Evolutionary conservation across 495 filamentous ascomycete genomes (phyloP).

Genomic region (Talaromyces ruber): DNA sequence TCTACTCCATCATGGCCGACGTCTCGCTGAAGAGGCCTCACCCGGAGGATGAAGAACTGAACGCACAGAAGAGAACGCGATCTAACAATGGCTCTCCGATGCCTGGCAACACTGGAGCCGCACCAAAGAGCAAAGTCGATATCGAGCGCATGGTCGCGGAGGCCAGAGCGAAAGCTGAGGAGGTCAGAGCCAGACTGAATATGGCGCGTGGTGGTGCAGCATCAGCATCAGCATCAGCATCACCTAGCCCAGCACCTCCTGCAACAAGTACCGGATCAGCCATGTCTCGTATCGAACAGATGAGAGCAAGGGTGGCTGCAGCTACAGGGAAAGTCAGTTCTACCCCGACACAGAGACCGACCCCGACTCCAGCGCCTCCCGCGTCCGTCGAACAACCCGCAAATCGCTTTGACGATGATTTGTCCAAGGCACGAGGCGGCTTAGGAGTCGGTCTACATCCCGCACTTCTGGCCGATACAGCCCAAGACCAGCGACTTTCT

Average conservation of each 20-base stretch:
- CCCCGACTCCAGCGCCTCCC: slow-evolving; percentile 15
- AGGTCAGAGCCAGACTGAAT: slow-evolving; percentile 46
- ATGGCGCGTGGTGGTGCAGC: slow-evolving; percentile 31
- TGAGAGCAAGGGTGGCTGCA: slow-evolving; percentile 77
- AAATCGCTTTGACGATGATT: slow-evolving; percentile 37
- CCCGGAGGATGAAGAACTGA: slow-evolving; percentile 42
- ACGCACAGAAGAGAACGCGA: slow-evolving; percentile 48
- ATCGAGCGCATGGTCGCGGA: slow-evolving; percentile 55
- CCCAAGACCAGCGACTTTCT: slow-evolving; percentile 50
- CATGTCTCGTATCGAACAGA: slow-evolving; percentile 48
- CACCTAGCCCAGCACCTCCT: slow-evolving; percentile 33
- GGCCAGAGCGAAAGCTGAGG: slow-evolving; percentile 52
- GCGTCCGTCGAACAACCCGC: slow-evolving; percentile 31
- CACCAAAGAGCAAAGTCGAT: slow-evolving; percentile 37
- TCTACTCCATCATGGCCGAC: slow-evolving; percentile 40
- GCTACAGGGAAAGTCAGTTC: slow-evolving; percentile 55
- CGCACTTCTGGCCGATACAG: slow-evolving; percentile 66
- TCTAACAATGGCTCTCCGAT: slow-evolving; percentile 53
- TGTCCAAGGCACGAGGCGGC: slow-evolving; percentile 57
- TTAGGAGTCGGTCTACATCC: slow-evolving; percentile 88
- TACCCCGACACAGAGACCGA: slow-evolving; percentile 26
- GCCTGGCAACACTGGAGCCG: slow-evolving; percentile 27
- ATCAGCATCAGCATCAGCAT: slow-evolving; percentile 15
- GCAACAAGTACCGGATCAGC: slow-evolving; percentile 20
- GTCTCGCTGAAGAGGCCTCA: slow-evolving; percentile 50